These are phyloP conservation scores for Puccinia triticina DNA, from an alignment of 1,284 basidiomycete species.

Conservation along the genomic window DNA sequence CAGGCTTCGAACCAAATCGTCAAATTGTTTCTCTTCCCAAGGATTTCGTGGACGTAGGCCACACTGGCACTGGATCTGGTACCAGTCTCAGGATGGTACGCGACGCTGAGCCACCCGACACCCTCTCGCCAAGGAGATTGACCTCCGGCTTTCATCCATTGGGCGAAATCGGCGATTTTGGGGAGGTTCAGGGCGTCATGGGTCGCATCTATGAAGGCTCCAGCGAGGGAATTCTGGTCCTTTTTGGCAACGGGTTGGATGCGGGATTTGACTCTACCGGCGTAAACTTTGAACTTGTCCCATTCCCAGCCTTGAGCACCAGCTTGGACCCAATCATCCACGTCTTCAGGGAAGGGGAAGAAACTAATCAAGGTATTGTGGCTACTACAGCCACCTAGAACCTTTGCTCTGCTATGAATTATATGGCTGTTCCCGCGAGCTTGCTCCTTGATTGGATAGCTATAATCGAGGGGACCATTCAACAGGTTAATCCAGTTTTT, in stretches of 20 bases:
- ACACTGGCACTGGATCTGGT: slow-evolving; percentile 58
- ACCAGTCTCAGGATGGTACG: slow-evolving; percentile 60
- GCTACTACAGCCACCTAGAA: slow-evolving; percentile 60
- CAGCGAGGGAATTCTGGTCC: slow-evolving; percentile 59
- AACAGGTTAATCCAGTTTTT: slow-evolving; percentile 60
- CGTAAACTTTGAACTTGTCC: slow-evolving; percentile 58
- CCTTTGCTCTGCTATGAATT: slow-evolving; percentile 59
- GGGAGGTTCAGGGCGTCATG: slow-evolving; percentile 58
- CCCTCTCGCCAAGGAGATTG: slow-evolving; percentile 56
- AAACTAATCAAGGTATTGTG: slow-evolving; percentile 62
- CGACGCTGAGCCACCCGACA: slow-evolving; percentile 60
- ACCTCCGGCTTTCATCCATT: slow-evolving; percentile 56
- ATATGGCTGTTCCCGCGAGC: slow-evolving; percentile 61
- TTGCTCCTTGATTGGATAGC: slow-evolving; percentile 59
- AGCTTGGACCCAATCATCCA: slow-evolving; percentile 58
- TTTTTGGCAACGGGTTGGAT: slow-evolving; percentile 60
- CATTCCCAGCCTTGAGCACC: slow-evolving; percentile 58
- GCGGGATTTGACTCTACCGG: slow-evolving; percentile 60
- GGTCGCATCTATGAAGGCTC: slow-evolving; percentile 59
- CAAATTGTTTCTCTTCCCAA: slow-evolving; percentile 59
- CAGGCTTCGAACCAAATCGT: slow-evolving; percentile 61
- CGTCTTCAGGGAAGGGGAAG: slow-evolving; percentile 60
- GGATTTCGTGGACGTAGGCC: slow-evolving; percentile 61
- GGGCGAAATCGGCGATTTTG: slow-evolving; percentile 55
- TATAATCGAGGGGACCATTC: slow-evolving; percentile 60